Percentiles rank a stretch among this genome's conserved stretches.
Conservation (phyloP, 768 basidiomycete species). For the Auriculariales sp. region DNA sequence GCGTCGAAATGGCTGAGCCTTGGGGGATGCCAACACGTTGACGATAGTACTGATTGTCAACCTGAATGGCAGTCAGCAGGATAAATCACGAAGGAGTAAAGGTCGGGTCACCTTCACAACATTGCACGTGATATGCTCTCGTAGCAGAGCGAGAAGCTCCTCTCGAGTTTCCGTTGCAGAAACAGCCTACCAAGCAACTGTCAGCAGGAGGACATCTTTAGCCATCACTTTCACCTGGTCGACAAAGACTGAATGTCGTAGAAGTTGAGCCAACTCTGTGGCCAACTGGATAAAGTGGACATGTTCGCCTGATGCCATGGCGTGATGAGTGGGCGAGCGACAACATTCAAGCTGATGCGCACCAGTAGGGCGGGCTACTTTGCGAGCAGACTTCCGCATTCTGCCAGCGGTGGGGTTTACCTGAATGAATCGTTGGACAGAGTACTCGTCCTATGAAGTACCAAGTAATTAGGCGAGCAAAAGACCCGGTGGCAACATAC, state of each 20-base stretch:
- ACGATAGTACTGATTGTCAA: constrained; percentile 64
- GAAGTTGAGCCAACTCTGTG: constrained; percentile 40
- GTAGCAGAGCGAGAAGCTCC: constrained; percentile 56
- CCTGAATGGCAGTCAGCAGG: constrained; percentile 28
- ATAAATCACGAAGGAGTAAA: not conserved
- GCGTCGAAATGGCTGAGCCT: constrained; percentile 84
- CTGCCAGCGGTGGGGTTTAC: constrained; percentile 42
- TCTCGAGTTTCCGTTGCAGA: constrained; percentile 36
- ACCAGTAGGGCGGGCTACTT: constrained; percentile 60
- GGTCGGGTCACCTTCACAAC: constrained; percentile 57
- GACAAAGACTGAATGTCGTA: constrained; percentile 70
- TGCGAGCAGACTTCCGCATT: constrained; percentile 39
- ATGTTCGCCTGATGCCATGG: constrained; percentile 42
- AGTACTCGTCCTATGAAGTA: constrained; percentile 48
- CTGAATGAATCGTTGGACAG: constrained; percentile 55
- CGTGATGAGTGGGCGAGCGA: not conserved
- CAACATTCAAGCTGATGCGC: not conserved
- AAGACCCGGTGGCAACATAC: not conserved
- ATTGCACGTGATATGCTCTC: constrained; percentile 85
- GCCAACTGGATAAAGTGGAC: constrained; percentile 64
- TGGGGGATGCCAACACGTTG: constrained; percentile 95
- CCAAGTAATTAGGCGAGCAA: not conserved
- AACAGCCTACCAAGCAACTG: constrained; percentile 24
- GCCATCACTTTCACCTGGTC: constrained; percentile 49
- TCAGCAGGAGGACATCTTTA: not conserved